These are phyloP conservation scores for Trichophyton schoenleinii DNA, from an alignment of 2,329 filamentous ascomycete species.

Conservation along the genomic window DNA sequence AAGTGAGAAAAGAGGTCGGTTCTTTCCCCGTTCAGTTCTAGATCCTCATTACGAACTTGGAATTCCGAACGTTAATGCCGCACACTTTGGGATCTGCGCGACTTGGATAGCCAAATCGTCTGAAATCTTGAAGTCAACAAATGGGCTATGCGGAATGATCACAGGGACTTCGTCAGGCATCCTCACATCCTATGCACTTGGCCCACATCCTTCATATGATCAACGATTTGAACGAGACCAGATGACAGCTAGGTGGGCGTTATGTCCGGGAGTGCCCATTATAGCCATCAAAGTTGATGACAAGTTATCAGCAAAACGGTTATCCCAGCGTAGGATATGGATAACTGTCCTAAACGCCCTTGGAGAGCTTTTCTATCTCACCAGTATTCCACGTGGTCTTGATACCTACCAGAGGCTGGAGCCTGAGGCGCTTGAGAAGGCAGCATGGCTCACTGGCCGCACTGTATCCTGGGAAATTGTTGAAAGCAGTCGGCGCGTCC, in stretches of 20 bases:
- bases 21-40: slow-evolving; percentile 51
- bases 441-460: slow-evolving; percentile 70
- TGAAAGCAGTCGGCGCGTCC: slow-evolving; percentile 61
- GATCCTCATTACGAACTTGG: slow-evolving; percentile 54
- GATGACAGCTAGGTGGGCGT: slow-evolving; percentile 74
- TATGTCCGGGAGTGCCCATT: slow-evolving; percentile 88
- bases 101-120: slow-evolving; percentile 85
- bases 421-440: slow-evolving; percentile 44
- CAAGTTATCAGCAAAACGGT: slow-evolving; percentile 59
- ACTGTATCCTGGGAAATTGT: slow-evolving; percentile 69
- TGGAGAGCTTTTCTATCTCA: slow-evolving; percentile 80
- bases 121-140: slow-evolving; percentile 56
- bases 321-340: slow-evolving; percentile 62
- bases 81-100: slow-evolving; percentile 59
- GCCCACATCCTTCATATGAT: slow-evolving; percentile 46
- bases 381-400: slow-evolving; percentile 50
- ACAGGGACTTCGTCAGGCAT: slow-evolving; percentile 73
- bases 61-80: slow-evolving; percentile 61
- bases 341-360: slow-evolving; percentile 88
- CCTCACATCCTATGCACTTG: slow-evolving; percentile 68
- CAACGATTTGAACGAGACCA: slow-evolving; percentile 59
- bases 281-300: slow-evolving; percentile 75
- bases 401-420: slow-evolving; percentile 37
- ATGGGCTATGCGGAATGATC: slow-evolving; percentile 69
- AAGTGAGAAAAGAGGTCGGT: slow-evolving; percentile 64